A percentile compares a stretch with the other conserved stretches of the same genome.
phyloP scores from a whole-genome alignment of 1,139 yeast species.

The Suhomyces anneliseae region DNA sequence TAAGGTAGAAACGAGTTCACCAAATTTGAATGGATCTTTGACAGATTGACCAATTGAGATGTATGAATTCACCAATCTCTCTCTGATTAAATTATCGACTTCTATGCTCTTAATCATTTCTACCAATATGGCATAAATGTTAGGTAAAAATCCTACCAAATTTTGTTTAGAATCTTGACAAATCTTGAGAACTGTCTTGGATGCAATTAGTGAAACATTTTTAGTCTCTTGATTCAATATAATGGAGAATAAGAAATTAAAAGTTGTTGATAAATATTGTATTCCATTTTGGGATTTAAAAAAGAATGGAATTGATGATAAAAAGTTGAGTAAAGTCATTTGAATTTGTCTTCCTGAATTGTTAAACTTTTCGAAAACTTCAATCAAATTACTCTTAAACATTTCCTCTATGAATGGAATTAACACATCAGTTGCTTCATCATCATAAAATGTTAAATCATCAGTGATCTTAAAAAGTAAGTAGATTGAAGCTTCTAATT shows the following conservation, averaged over 20 bases:
- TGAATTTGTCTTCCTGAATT: constrained; percentile 10
- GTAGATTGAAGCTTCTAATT: constrained; percentile 70
- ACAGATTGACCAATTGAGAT: constrained; percentile 60
- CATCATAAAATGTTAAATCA: constrained; percentile 49
- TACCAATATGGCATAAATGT: constrained; percentile 51
- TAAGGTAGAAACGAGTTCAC: constrained; percentile 21
- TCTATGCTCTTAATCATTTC: constrained; percentile 50
- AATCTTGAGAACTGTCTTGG: constrained; percentile 59
- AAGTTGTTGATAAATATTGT: constrained; percentile 44
- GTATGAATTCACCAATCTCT: constrained; percentile 59
- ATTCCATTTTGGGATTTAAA: constrained; percentile 41
- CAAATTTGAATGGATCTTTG: constrained; percentile 39
- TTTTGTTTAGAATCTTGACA: constrained; percentile 60
- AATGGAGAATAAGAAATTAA: constrained; percentile 46
- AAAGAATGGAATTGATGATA: constrained; percentile 58
- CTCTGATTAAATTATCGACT: constrained; percentile 55
- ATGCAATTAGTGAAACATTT: constrained; percentile 42
- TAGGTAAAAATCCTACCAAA: constrained; percentile 47
- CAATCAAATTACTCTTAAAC: constrained; percentile 28
- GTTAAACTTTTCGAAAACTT: constrained; percentile 16
- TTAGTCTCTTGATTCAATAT: constrained; percentile 23
- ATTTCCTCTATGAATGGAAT: constrained; percentile 28
- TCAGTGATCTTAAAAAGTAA: constrained; percentile 56
- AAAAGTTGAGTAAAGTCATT: constrained; percentile 47
- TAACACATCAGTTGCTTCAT: constrained; percentile 25